Percentiles rank a stretch among this genome's conserved stretches.
These are phyloP conservation scores for Didymella glomerata DNA, from an alignment of 2,329 filamentous ascomycete genomes.

Conservation along the genomic window DNA sequence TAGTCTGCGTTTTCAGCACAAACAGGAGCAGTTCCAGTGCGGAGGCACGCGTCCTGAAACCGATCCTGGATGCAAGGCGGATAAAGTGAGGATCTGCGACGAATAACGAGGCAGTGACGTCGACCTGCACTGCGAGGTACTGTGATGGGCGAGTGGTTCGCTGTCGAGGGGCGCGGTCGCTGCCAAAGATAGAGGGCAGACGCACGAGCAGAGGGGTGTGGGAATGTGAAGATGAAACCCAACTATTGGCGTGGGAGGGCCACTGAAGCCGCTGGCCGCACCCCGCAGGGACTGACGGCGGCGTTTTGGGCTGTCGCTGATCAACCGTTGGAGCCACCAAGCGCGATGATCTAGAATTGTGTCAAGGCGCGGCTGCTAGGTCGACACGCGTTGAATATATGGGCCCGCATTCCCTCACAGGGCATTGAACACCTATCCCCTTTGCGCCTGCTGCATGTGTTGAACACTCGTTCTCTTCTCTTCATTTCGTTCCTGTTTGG, in stretches of 20 bases:
- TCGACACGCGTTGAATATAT: conserved; percentile 21
- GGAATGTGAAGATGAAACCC: conserved; percentile 10
- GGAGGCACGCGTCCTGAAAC: conserved; percentile 14
- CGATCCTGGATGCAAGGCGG: conserved; percentile 1
- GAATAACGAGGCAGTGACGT: conserved; percentile 13
- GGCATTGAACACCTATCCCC: conserved; percentile 11
- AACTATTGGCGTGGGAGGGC: conserved; percentile 8
- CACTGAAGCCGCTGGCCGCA: conserved; percentile 4
- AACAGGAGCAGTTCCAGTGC: conserved; percentile 9
- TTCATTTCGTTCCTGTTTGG: conserved; percentile 10
- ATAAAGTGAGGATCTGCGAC: conserved; percentile 3
- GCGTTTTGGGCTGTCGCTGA: conserved; percentile 17
- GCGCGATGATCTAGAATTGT: conserved; percentile 14
- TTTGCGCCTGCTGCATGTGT: conserved; percentile 12
- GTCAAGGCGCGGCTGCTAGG: conserved; percentile 8
- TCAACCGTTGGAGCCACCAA: conserved; percentile 15
- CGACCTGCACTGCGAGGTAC: background rate
- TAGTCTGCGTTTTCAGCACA: conserved; percentile 7
- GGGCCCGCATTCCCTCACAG: conserved; percentile 13
- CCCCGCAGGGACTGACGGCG: conserved; percentile 13
- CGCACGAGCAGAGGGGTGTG: conserved; percentile 15
- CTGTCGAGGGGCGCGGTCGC: conserved; percentile 4
- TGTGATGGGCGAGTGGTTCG: conserved; percentile 10
- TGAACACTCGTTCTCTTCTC: conserved; percentile 8
- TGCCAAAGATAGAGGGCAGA: conserved; percentile 11